Conservation (phyloP, 768 basidiomycete genomes). For the Boletus pseudo-olivaceus region DNA sequence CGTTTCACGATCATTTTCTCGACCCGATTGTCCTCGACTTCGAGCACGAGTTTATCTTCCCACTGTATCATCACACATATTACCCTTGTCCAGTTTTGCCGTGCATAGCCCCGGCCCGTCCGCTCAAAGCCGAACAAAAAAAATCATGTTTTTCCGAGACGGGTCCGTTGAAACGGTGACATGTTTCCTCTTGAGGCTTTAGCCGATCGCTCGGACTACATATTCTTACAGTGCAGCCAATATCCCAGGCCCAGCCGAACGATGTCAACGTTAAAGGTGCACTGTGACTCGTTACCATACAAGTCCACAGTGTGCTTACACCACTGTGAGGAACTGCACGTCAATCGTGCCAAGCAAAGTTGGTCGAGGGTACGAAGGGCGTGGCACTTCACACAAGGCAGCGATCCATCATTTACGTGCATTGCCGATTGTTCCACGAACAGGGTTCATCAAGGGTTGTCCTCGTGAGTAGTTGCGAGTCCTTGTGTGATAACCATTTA, state of each 20-base stretch:
- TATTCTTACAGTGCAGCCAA: background rate
- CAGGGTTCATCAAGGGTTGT: slow-evolving; percentile 10
- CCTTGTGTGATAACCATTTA: slow-evolving; percentile 1
- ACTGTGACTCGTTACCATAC: background rate
- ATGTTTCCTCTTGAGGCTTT: background rate
- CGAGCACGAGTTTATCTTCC: slow-evolving; percentile 4
- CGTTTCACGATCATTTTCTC: background rate
- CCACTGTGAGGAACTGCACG: background rate
- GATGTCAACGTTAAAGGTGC: background rate
- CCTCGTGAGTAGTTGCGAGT: background rate
- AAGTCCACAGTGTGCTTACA: background rate
- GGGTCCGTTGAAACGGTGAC: slow-evolving; percentile 6
- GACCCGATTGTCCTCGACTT: background rate
- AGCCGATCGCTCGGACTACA: background rate
- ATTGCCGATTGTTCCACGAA: slow-evolving; percentile 9
- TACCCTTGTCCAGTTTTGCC: slow-evolving; percentile 2
- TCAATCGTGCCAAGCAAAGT: background rate
- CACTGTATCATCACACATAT: background rate
- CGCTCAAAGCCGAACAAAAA: background rate
- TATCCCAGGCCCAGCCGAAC: background rate
- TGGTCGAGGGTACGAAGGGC: background rate
- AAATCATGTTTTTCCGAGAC: background rate
- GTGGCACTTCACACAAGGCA: background rate
- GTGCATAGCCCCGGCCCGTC: slow-evolving; percentile 12
- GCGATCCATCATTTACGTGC: slow-evolving; percentile 10